Base-by-base conservation (phyloP, 2,329 filamentous ascomycete species). In the Geoglossum cookeanum region DNA sequence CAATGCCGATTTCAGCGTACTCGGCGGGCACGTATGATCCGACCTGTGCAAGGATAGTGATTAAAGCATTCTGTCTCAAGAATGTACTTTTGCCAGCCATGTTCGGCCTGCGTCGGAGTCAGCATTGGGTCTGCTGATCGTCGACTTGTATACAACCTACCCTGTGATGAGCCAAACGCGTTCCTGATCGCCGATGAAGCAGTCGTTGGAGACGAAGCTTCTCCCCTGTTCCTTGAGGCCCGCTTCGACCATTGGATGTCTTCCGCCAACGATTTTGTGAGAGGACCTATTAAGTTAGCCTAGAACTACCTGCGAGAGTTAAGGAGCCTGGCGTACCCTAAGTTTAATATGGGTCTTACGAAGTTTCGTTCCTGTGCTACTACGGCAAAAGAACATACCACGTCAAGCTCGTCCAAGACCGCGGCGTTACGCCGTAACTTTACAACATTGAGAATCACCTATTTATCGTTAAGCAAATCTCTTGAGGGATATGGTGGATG, bases 51-150 rank as follows among this genome's bases (percentile, higher is more conserved):
- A 98, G 78, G 60, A 98, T 87, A 0, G 87, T 89, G 63, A 97
- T 94, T 55, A 98, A 77, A 1, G 92, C 92, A 68, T 95, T 97
- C 65, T 98, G 94, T 0, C 92, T 85, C 4, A 98, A 75, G 66
- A 95, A 98, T 0, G 92, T 98, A 67, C 85, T 91, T 71, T 98
- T 98, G 53, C 92, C 92, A 1, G 85, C 92, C 92, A 98, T 98
- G 70, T 98, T 98, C n/a, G 92, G 92, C 17, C 57, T 58, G 33
- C 11, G 9, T 37, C 47, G 17, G 22, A 11, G 27, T 51, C 47
- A 53, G n/a, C n/a, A 53, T 5, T 27, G 29, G 27, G 39, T 33
- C 32, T 51, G 39, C 30, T 22, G 33, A 33, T n/a, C 7, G 15
- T 15, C 37, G 6, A 29, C 42, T 56, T 55, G 2, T 5, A 9